Evolutionary conservation across 805 yeast genomes (phyloP), one percentile per base, ranked within the genome.

Genomic region (Cyberlindnera maritima): DNA sequence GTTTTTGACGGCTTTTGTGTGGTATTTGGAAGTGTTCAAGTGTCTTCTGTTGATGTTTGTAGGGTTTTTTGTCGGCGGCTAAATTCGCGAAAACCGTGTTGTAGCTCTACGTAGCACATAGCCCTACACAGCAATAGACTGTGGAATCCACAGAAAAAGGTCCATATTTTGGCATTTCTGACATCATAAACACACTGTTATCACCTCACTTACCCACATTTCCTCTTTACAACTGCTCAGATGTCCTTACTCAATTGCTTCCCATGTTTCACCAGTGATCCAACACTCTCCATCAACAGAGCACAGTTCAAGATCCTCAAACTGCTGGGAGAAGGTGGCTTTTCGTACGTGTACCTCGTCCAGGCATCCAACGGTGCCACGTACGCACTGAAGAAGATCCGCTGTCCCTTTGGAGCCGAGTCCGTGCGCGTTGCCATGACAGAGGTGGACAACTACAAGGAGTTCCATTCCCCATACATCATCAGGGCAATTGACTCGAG

Each of bases 241-340:
- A n/a, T n/a, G n/a, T n/a, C n/a, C n/a, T n/a, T n/a, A n/a, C 26
- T 42, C 23, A 19, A 39, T 18, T 57, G 59, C 31, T 42, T 51
- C 4, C 51, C 54, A 20, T 59, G 61, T 26, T 62, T 72, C 38
- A 62, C 54, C 28, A 52, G 63, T n/a, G 58, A 77, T 14, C 91
- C 94, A 1, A 73, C 74, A 9, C 67, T 90, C 11, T 59, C 71
- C 15, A 77, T 91, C 52, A 85, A 86, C 62, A 78, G 79, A 46
- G 72, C 78, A 32, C 70, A 71, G 40, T 87, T 84, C 68, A 73
- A 71, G 56, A 83, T 91, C 15, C 67, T 81, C 44, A 75, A 80
- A 49, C 72, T 91, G n/a, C 69, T 91, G 7, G 96, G 96, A 10
- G 97, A 90, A 68, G 96, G 96, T 2, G 95, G 94, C 13, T 86